Percentiles rank a stretch among this genome's conserved stretches.
phyloP scores from a whole-genome alignment of 2,329 filamentous ascomycete species.

The Fonsecaea pedrosoi region DNA sequence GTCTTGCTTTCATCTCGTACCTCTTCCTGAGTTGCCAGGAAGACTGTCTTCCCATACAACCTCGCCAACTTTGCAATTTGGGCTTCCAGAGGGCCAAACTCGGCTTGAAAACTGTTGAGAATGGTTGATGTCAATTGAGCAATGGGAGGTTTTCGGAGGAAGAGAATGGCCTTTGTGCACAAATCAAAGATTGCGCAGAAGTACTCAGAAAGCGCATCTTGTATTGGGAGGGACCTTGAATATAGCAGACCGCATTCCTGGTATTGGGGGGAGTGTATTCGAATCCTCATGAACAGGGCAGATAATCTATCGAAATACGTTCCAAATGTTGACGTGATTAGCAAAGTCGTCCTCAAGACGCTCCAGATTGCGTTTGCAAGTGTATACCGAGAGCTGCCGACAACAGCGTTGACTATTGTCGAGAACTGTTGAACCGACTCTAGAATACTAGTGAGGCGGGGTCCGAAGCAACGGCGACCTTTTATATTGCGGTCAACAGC shows the following conservation, averaged over 20 bases:
- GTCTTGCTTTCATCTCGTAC: too few relatives aligned
- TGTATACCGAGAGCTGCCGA: slow-evolving; percentile 33
- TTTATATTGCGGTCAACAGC: slow-evolving; percentile 35
- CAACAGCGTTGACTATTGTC: slow-evolving; percentile 35
- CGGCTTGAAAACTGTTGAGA: too few relatives aligned
- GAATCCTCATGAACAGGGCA: slow-evolving; percentile 37
- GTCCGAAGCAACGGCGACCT: slow-evolving; percentile 35
- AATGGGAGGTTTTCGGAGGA: too few relatives aligned
- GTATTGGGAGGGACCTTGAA: slow-evolving; percentile 13
- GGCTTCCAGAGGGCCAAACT: too few relatives aligned
- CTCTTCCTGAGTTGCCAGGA: too few relatives aligned
- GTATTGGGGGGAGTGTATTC: slow-evolving; percentile 31
- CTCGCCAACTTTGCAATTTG: too few relatives aligned
- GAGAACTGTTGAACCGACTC: slow-evolving; percentile 38
- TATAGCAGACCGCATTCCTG: slow-evolving; percentile 37
- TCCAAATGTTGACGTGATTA: slow-evolving; percentile 26
- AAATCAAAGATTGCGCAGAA: too few relatives aligned
- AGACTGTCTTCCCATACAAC: too few relatives aligned
- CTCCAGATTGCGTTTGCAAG: slow-evolving; percentile 36
- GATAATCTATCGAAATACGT: slow-evolving; percentile 40
- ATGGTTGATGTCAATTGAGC: too few relatives aligned
- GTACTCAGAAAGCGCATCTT: too few relatives aligned
- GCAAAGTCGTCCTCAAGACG: slow-evolving; percentile 35
- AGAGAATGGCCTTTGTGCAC: too few relatives aligned
- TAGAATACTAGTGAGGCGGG: slow-evolving; percentile 37